A percentile compares a stretch with the other conserved stretches of the same genome.
Conservation (phyloP, 805 yeast genomes). For the Clavispora fructus region DNA sequence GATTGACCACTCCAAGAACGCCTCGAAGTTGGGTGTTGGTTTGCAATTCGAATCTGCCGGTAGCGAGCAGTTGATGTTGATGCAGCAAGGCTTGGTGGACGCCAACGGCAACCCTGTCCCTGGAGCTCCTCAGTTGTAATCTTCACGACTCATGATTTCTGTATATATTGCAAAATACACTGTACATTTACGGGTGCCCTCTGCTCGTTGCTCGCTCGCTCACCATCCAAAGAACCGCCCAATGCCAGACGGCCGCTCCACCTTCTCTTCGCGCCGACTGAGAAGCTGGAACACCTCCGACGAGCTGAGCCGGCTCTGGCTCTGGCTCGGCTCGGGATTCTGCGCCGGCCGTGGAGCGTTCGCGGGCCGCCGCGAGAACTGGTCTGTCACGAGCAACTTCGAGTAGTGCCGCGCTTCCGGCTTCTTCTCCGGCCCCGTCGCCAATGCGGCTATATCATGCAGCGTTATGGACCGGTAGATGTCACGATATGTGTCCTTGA, state of each 20-base stretch:
- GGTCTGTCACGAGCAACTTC: constrained; percentile 1
- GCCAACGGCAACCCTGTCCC: constrained; percentile 83
- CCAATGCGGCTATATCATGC: constrained; percentile 20
- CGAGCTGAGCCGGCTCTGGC: constrained; percentile 9
- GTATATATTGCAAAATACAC: constrained; percentile 12
- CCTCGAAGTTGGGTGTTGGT: constrained; percentile 87
- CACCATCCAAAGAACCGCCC: constrained; percentile 37
- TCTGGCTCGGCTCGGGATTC: not conserved
- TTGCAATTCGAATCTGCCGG: constrained; percentile 95
- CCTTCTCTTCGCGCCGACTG: constrained; percentile 9
- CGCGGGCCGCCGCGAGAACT: not conserved
- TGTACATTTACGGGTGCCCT: constrained; percentile 4
- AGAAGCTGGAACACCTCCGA: constrained; percentile 17
- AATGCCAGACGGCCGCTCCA: constrained; percentile 6
- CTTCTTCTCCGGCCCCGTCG: constrained; percentile 6
- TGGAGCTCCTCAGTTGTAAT: constrained; percentile 59
- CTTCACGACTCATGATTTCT: constrained; percentile 13
- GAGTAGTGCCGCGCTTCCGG: not conserved
- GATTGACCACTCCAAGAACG: constrained; percentile 69
- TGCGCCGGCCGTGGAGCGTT: not conserved
- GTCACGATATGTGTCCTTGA: constrained; percentile 28
- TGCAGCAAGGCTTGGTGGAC: constrained; percentile 83
- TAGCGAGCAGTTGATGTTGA: constrained; percentile 83
- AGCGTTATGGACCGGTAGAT: constrained; percentile 35
- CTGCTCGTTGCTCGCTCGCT: not conserved